phyloP scores from a whole-genome alignment of 1,284 basidiomycete genomes.

The Golubevia pallescens region DNA sequence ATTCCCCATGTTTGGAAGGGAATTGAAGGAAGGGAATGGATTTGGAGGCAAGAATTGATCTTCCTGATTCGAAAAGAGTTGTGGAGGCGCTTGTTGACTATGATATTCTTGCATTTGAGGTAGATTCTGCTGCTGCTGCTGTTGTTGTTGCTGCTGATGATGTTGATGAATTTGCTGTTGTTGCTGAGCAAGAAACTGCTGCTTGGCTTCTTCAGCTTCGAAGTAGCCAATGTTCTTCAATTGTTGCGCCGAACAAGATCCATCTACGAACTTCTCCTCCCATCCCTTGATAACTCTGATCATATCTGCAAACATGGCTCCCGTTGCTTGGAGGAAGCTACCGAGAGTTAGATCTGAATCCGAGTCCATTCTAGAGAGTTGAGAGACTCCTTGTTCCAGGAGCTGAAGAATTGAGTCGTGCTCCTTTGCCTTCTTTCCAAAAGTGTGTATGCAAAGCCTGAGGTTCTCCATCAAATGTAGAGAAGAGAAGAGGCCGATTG shows the following conservation, averaged over 20 bases:
- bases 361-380: background rate
- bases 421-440: background rate
- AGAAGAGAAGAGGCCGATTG: background rate
- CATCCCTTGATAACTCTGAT: background rate
- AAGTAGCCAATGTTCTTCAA: background rate
- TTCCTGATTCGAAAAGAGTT: too few relatives aligned
- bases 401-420: background rate
- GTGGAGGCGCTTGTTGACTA: too few relatives aligned
- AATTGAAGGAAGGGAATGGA: too few relatives aligned
- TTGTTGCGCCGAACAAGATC: background rate
- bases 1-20: background rate
- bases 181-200: background rate
- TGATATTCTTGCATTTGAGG: too few relatives aligned
- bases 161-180: background rate
- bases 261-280: background rate
- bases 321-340: background rate
- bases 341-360: background rate
- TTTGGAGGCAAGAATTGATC: too few relatives aligned
- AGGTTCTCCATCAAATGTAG: background rate
- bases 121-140: background rate
- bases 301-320: background rate
- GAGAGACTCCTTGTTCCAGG: background rate
- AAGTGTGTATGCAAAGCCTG: background rate
- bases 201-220: background rate
- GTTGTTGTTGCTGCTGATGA: background rate